Conservation (phyloP, 2,329 filamentous ascomycete genomes). For the Pseudogymnoascus sp. region DNA sequence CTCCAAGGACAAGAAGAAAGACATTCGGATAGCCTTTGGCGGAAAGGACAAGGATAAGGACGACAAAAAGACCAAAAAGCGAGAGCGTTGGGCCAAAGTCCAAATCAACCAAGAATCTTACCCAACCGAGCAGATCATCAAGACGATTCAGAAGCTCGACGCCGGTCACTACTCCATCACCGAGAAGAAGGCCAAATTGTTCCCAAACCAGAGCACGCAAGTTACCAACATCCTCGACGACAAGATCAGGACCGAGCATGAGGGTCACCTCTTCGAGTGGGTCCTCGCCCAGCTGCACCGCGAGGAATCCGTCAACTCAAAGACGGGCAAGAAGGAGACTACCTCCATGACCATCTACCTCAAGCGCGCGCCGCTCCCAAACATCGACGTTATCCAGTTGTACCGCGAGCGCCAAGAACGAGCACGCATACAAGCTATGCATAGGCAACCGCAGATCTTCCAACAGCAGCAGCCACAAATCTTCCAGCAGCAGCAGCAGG, state of each 20-base stretch:
- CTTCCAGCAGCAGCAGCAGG: not conserved
- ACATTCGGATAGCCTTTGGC: not conserved
- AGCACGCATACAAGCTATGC: conserved; percentile 13
- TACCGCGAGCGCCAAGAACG: conserved; percentile 19
- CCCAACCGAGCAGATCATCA: conserved; percentile 23
- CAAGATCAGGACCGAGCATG: conserved; percentile 19
- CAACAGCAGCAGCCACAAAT: not conserved
- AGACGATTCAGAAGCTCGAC: conserved; percentile 23
- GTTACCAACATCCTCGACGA: conserved; percentile 25
- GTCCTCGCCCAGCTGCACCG: conserved; percentile 24
- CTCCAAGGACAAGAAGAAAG: conserved; percentile 2
- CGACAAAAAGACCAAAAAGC: conserved; percentile 24
- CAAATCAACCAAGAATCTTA: conserved; percentile 21
- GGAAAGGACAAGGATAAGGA: not conserved
- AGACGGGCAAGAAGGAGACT: conserved; percentile 21
- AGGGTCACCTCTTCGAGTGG: conserved; percentile 23
- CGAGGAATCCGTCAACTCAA: conserved; percentile 13
- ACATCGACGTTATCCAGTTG: conserved; percentile 17
- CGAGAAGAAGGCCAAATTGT: conserved; percentile 24
- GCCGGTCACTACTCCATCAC: conserved; percentile 19
- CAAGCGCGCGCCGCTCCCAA: conserved; percentile 19
- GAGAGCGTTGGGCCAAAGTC: conserved; percentile 17
- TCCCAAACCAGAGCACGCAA: conserved; percentile 23
- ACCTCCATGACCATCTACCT: conserved; percentile 24
- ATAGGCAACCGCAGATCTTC: conserved; percentile 14